Evolutionary conservation across 73 alveolate genomes (phyloP).

Genomic region (Loxodes magnus): DNA sequence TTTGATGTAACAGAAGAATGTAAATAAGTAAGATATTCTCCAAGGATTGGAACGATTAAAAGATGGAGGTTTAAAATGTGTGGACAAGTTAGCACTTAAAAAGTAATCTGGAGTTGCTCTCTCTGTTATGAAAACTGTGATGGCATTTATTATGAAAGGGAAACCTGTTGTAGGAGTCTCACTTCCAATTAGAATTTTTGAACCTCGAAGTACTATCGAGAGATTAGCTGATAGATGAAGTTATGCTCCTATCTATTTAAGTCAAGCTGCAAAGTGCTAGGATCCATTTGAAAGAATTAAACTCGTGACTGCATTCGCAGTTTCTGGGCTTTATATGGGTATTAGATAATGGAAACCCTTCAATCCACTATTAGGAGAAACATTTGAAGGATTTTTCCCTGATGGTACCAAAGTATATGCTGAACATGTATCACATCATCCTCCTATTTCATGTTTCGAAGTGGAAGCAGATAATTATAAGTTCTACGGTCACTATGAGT

Average conservation of each 20-base stretch:
- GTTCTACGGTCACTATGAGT: constrained; percentile 30
- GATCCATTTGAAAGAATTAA: constrained; percentile 58
- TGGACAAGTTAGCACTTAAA: constrained; percentile 45
- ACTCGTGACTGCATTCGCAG: constrained; percentile 25
- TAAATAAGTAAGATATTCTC: constrained; percentile 34
- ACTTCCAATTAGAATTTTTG: constrained; percentile 70
- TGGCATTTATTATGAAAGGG: constrained; percentile 34
- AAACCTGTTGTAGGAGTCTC: constrained; percentile 61
- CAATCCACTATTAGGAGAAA: constrained; percentile 95
- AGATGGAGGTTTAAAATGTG: constrained; percentile 45
- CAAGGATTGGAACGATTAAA: constrained; percentile 22
- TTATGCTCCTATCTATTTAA: constrained; percentile 43
- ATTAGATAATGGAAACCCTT: constrained; percentile 68
- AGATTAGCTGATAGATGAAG: constrained; percentile 64
- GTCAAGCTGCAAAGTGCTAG: constrained; percentile 31
- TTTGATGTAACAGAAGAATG: background rate
- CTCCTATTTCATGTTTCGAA: constrained; percentile 64
- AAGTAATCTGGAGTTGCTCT: constrained; percentile 36
- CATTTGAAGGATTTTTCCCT: constrained; percentile 83
- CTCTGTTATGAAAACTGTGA: constrained; percentile 25
- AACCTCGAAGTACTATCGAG: constrained; percentile 65
- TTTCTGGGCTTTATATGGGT: constrained; percentile 28
- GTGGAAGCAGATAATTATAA: constrained; percentile 22
- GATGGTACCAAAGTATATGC: constrained; percentile 89
- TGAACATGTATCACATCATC: constrained; percentile 94